phyloP scores from a whole-genome alignment of 306 rosid species.

The Quercus alba region DNA sequence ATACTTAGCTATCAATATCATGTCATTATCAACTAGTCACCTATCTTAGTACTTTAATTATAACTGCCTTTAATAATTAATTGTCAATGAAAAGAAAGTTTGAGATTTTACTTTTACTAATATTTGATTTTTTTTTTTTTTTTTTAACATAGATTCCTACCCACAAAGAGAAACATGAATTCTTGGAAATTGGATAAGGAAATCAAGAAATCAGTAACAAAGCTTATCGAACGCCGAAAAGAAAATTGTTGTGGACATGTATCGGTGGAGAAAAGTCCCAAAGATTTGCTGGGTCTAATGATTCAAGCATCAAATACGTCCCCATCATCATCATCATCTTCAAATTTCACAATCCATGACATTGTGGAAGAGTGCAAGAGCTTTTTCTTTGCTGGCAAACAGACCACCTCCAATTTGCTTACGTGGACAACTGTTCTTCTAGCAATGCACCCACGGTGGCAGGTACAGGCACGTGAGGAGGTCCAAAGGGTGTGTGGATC shows the following conservation, averaged over 20 bases:
- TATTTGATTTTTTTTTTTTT: too few species aligned
- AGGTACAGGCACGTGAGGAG: conserved; percentile 91
- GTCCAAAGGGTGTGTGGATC: conserved; percentile 71
- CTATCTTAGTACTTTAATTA: neutral
- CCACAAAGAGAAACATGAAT: conserved; percentile 68
- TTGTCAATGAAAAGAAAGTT: conserved; percentile 1
- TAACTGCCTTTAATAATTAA: neutral
- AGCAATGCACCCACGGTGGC: conserved; percentile 99
- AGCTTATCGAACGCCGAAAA: conserved; percentile 47
- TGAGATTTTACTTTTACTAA: neutral
- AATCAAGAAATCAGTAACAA: conserved; percentile 54
- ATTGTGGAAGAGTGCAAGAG: conserved; percentile 97
- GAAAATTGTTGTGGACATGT: conserved; percentile 8
- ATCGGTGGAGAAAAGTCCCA: conserved; percentile 31
- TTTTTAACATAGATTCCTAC: conserved; percentile 49
- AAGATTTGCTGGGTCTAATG: conserved; percentile 85
- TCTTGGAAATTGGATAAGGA: conserved; percentile 81
- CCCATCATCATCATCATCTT: neutral
- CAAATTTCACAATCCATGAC: conserved; percentile 65
- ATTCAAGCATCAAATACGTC: conserved; percentile 52
- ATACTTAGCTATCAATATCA: neutral
- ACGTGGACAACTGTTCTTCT: conserved; percentile 95
- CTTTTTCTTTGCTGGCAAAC: conserved; percentile 98
- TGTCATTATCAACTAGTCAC: neutral
- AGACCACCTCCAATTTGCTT: conserved; percentile 96